Evolutionary conservation across 2,329 filamentous ascomycete species (phyloP), one percentile per base, ranked within the genome.

Genomic region (Colletotrichum viniferum): DNA sequence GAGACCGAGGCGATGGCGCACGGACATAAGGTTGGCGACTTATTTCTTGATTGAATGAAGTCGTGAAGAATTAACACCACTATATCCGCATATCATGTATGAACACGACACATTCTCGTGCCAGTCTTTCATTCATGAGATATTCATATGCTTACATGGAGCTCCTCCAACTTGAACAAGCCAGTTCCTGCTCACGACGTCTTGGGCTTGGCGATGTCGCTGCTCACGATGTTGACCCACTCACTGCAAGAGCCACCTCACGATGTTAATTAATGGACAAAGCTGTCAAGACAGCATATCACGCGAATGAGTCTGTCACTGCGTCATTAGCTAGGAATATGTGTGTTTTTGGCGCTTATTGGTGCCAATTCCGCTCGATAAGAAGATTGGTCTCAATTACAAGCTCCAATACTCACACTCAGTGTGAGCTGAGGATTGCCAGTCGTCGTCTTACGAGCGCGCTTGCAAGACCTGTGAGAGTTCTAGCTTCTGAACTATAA

Each of bases 41-140:
- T 7, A 0, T 13, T 21, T 52, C 1, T 52, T 21, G 10, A 48
- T 4, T 48, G 43, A 52, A 21, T 52, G 6, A 24, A 52, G n/a
- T 2, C 4, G 4, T 21, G 12, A 21, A 2, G 10, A 13, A 48
- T 7, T 10, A 7, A 21, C 1, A 7, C 2, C 7, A 5, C n/a
- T 52, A 13, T 21, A 0, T 13, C 18, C 18, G 7, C 18, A 12
- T 48, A 2, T 12, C 18, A 52, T 52, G 18, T 21, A 52, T 52
- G 6, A 7, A 52, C 1, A 52, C n/a, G 2, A 13, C 7, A 21
- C 2, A 21, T 4, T 7, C 43, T 52, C 4, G 5, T 52, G 7
- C n/a, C 0, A 21, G 10, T 52, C 5, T 21, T 52, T 52, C n/a
- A 21, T 0, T 52, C 1, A 7, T 52, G n/a, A 52, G 0, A 24